phyloP scores from a whole-genome alignment of 495 filamentous ascomycete species.

The Xylaria curta region DNA sequence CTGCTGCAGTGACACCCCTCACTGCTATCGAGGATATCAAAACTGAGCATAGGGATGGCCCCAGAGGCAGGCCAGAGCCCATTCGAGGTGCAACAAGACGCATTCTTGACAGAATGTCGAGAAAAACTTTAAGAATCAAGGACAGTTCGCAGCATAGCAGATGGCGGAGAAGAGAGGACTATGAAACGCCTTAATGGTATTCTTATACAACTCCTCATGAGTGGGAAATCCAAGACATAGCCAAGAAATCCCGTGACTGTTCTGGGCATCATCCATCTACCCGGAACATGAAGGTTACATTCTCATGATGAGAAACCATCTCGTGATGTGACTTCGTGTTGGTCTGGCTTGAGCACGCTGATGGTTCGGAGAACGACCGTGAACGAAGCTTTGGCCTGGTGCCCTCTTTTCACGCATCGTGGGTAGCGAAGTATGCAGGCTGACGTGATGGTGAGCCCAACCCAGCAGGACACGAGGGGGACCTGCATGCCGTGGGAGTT shows the following conservation, averaged over 20 bases:
- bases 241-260: neutral
- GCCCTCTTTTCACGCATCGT: neutral
- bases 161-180: neutral
- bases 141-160: neutral
- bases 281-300: constrained; percentile 13
- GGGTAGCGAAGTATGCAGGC: neutral
- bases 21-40: neutral
- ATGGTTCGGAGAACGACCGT: constrained; percentile 13
- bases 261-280: neutral
- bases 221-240: neutral
- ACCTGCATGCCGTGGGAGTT: constrained; percentile 14
- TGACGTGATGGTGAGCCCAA: constrained; percentile 18
- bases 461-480: neutral
- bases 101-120: neutral
- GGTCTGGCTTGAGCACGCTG: neutral
- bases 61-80: constrained; percentile 5
- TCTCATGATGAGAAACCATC: neutral
- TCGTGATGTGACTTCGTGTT: neutral
- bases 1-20: constrained; percentile 6
- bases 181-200: neutral
- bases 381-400: neutral
- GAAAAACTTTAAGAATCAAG: neutral
- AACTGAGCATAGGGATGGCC: constrained; percentile 9
- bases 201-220: neutral
- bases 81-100: neutral